Evolutionary conservation across 768 basidiomycete species (phyloP).

Genomic region (Pulveroboletus frians): DNA sequence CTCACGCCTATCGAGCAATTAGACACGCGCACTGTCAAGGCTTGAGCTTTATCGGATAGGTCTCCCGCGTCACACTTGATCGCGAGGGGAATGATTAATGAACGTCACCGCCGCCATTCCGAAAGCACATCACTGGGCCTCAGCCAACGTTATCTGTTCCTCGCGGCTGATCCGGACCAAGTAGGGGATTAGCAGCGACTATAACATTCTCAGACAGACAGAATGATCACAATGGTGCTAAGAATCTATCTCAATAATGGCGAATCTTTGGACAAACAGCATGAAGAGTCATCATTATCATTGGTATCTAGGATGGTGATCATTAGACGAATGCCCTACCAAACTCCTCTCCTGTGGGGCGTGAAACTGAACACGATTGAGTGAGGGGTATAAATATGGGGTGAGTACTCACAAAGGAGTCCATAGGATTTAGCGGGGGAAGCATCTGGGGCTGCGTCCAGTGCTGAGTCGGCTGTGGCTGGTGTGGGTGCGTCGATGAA

Average conservation of each 20-base stretch:
- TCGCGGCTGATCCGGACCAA: constrained; percentile 37
- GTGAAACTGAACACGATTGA: constrained; percentile 22
- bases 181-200: constrained; percentile 37
- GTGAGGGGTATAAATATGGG: constrained; percentile 2
- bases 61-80: constrained; percentile 18
- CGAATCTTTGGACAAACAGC: constrained; percentile 33
- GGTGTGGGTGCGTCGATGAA: constrained; percentile 43
- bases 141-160: constrained; percentile 33
- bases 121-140: constrained; percentile 38
- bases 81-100: constrained; percentile 40
- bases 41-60: constrained; percentile 33
- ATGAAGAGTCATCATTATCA: constrained; percentile 33
- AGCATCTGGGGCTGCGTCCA: constrained; percentile 49
- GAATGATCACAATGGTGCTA: constrained; percentile 45
- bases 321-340: constrained; percentile 45
- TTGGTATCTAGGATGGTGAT: constrained; percentile 49
- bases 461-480: constrained; percentile 34
- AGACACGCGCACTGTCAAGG: constrained; percentile 25
- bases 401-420: constrained; percentile 54
- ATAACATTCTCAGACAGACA: constrained; percentile 40
- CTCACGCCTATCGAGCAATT: constrained; percentile 37
- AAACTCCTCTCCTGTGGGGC: constrained; percentile 43
- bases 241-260: constrained; percentile 42
- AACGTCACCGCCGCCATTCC: constrained; percentile 33
- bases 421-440: constrained; percentile 48